Evolutionary conservation across 495 filamentous ascomycete genomes (phyloP), one percentile per base, ranked within the genome.

Genomic region (Aspergillus sclerotiicarbonarius): DNA sequence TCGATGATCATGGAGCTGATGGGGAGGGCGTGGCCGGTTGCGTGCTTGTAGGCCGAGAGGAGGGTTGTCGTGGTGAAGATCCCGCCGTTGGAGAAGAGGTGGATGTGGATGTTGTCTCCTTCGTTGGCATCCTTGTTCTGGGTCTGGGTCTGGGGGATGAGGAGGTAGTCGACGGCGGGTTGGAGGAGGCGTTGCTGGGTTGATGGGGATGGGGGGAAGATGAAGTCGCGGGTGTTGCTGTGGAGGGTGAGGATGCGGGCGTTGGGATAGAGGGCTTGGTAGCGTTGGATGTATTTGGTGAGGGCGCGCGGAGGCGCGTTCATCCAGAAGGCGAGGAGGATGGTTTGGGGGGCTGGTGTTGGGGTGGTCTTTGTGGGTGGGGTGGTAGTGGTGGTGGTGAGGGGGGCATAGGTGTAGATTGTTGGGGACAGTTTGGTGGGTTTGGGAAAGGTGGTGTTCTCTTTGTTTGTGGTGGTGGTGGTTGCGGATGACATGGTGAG

Each of bases 11-110:
- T 73, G 0, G 69, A 67, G 1, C 68, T 74, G 4, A 79, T 56
- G 15, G 63, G 68, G 8, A 78, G 51, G 7, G 73, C 50, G 0
- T 57, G 56, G 0, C 76, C 76, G 0, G 71, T 71, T 1, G 62
- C 61, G 9, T 61, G 41, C 13, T 62, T 64, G 47, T 75, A 79
- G 15, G 68, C 60, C 21, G 64, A 59, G 6, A 79, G 63, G 32
- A 77, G 44, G 44, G 76, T 58, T 7, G 64, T 62, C 0, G 65
- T 66, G 8, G 65, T 61, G 19, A 67, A 70, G 31, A 75, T 41
- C 12, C 76, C 76, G 20, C 76, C 76, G 47, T 79, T 79, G 12
- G 75, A 78, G 66, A 79, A 79, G 19, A 76, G 59, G 59, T 79
- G 76, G 39, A 78, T 57, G 41, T 68, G 71, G 12, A 74, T 69